These are phyloP conservation scores for Phytopythium ostracodes DNA, from an alignment of 352 stramenopile genomes.

Conservation along the genomic window DNA sequence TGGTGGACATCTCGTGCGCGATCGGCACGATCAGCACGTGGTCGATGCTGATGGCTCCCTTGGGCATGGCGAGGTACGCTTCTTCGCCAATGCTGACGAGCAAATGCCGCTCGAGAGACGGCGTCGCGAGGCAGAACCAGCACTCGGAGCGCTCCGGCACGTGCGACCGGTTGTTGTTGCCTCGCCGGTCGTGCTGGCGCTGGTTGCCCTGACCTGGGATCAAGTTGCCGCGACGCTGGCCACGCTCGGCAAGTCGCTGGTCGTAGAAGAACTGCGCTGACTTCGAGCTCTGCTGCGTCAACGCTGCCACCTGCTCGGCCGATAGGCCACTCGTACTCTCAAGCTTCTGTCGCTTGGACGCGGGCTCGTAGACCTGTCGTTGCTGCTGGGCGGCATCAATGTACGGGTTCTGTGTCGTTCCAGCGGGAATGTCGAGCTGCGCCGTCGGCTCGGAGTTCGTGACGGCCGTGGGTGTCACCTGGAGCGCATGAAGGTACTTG, in stretches of 20 bases:
- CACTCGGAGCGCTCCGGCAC: constrained; percentile 69
- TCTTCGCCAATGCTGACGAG: constrained; percentile 81
- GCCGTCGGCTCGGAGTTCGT: constrained; percentile 22
- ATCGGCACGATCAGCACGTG: constrained; percentile 80
- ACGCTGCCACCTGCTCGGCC: constrained; percentile 56
- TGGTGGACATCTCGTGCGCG: constrained; percentile 58
- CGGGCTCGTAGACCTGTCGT: constrained; percentile 16
- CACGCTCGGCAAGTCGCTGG: constrained; percentile 47
- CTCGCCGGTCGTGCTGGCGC: constrained; percentile 13
- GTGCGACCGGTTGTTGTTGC: constrained; percentile 16
- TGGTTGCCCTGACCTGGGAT: constrained; percentile 20
- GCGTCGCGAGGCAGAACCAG: constrained; percentile 83
- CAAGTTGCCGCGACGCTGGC: constrained; percentile 42
- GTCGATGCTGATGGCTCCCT: constrained; percentile 72
- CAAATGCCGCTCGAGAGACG: constrained; percentile 71
- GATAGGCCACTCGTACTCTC: constrained; percentile 37
- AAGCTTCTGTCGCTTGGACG: constrained; percentile 39
- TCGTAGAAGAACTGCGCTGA: constrained; percentile 77
- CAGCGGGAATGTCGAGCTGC: constrained; percentile 57
- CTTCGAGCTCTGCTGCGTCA: constrained; percentile 40
- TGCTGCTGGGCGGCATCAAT: constrained; percentile 18
- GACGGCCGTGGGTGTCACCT: constrained; percentile 38
- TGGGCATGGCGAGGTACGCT: constrained; percentile 77
- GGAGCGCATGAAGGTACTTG: constrained; percentile 79
- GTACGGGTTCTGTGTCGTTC: constrained; percentile 75